Base-by-base conservation (phyloP, 805 yeast genomes). In the Pichia membranifaciens region DNA sequence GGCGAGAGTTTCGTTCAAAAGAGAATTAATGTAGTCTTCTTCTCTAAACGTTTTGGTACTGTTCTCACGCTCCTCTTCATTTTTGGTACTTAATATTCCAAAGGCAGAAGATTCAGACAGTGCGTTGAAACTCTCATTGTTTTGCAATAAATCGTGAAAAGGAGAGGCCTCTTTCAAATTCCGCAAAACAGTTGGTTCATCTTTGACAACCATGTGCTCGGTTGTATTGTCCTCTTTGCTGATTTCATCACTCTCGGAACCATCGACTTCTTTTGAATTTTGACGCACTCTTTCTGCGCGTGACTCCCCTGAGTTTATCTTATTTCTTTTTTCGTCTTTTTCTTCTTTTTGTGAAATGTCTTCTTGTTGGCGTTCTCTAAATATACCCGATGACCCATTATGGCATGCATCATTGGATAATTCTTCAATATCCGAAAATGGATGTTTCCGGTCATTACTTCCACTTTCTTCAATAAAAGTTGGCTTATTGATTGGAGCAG, bases 171-270 rank as follows among this genome's bases (percentile, higher is more conserved):
- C 48, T 44, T 23, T 44, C 7, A 23, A 23, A 4, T 9, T 25
- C 29, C 10, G 15, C 1, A 21, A 39, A 16, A 18, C 45, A 17
- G 32, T 3, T 32, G 18, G 13, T n/a, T 1, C 37, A 16, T 43
- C 44, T 31, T 50, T 45, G 13, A 44, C 46, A n/a, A 38, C 47
- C 31, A 45, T 51, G 7, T 35, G 23, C 35, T 45, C 41, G 1
- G 45, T 12, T 21, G 18, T 21, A 16, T 43, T 34, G 15, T 8
- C 40, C 20, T 38, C 47, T 3, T 31, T 21, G 3, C 20, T 28
- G 7, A 10, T 8, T 7, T 25, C 10, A 10, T 25, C 29, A 8
- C 10, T 25, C 29, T 25, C 29, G 10, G 10, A 25, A 25, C 29
- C 10, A 7, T 25, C 28, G 23, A 21, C 41, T 20, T 38, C 15